A percentile compares a stretch with the other conserved stretches of the same genome.
Evolutionary conservation across 2,329 filamentous ascomycete species (phyloP).

Genomic region (Pyricularia sp.): DNA sequence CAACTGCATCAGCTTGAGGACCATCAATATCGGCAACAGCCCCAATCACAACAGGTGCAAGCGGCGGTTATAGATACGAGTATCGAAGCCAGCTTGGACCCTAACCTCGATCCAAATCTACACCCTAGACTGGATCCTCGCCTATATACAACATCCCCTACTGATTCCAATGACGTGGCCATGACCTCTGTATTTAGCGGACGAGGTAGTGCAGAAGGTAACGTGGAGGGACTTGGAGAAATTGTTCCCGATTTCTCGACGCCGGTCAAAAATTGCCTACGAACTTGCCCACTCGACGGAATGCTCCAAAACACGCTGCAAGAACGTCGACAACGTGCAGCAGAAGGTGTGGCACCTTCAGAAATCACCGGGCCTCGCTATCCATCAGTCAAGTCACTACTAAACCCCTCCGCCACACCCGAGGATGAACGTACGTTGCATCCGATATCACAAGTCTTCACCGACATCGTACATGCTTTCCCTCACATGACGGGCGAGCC

Average conservation of each 20-base stretch:
- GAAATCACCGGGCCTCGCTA: constrained; percentile 65
- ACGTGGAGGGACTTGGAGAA: background rate
- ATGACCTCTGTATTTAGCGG: constrained; percentile 16
- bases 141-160: background rate
- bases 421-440: constrained; percentile 39
- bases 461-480: constrained; percentile 74
- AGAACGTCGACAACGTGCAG: constrained; percentile 52
- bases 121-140: constrained; percentile 1
- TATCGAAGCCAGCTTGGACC: constrained; percentile 4
- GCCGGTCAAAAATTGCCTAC: constrained; percentile 42
- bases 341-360: constrained; percentile 48
- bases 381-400: constrained; percentile 64
- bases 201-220: background rate
- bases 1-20: constrained; percentile 7
- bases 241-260: background rate
- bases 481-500: constrained; percentile 66
- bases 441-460: constrained; percentile 72
- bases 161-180: background rate
- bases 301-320: constrained; percentile 71
- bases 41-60: constrained; percentile 15
- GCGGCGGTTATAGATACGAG: constrained; percentile 7
- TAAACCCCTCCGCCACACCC: constrained; percentile 52
- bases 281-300: constrained; percentile 65
- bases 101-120: background rate
- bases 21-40: constrained; percentile 26